Evolutionary conservation across 352 stramenopile genomes (phyloP).

Genomic region (Globisporangium middletonii): DNA sequence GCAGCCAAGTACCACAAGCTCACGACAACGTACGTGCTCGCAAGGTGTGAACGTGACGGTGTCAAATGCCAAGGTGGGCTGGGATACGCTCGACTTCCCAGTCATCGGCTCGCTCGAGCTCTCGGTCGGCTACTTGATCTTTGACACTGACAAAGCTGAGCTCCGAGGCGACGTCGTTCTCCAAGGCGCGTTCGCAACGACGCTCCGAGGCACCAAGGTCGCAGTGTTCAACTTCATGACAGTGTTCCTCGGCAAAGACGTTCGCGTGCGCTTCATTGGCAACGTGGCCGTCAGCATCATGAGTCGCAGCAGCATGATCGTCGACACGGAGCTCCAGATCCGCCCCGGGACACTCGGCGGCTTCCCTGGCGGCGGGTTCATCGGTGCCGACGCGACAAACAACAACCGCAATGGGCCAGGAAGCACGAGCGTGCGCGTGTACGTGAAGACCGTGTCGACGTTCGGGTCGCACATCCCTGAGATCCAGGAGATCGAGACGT

Average conservation of each 20-base stretch:
- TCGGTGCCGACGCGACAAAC: constrained; percentile 66
- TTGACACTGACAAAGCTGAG: constrained; percentile 59
- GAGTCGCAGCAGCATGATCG: constrained; percentile 86
- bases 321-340: constrained; percentile 84
- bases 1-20: too few relatives aligned
- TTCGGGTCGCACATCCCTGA: constrained; percentile 81
- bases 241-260: constrained; percentile 82
- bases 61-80: constrained; percentile 28
- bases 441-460: constrained; percentile 90
- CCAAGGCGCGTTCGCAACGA: constrained; percentile 54
- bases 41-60: constrained; percentile 3
- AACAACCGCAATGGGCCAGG: constrained; percentile 95
- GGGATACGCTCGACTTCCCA: constrained; percentile 52
- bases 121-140: constrained; percentile 59
- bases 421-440: constrained; percentile 85
- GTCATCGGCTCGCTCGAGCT: constrained; percentile 80
- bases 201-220: constrained; percentile 77
- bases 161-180: constrained; percentile 55
- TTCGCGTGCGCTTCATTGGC: constrained; percentile 84
- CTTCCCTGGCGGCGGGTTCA: constrained; percentile 88
- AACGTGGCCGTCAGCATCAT: constrained; percentile 85
- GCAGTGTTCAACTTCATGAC: constrained; percentile 96
- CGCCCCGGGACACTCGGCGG: constrained; percentile 89
- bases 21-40: neutral
- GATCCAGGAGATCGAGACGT: constrained; percentile 89